Base-by-base conservation (phyloP, 345 rosid genomes). In the Euclidium syriacum region DNA sequence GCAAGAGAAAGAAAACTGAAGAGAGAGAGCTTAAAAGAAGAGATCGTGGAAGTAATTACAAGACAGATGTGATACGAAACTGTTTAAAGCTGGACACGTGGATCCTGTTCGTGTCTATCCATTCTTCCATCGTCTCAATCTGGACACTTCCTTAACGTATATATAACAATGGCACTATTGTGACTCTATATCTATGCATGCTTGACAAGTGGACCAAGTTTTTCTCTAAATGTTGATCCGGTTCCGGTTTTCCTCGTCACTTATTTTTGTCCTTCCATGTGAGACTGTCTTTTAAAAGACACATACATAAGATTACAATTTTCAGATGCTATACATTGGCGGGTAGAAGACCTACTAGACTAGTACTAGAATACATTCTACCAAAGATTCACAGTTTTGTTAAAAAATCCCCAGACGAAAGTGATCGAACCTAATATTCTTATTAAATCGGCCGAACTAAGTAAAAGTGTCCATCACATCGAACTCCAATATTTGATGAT, bases 191-290 rank as follows among this genome's bases (percentile, higher is more conserved):
- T 48, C 41, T 66, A 44, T 62, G 75, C 75, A 70, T 70, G 75
- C 40, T 19, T 48, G 70, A 55, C 75, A 70, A 38, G 64, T 70
- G 75, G 70, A 12, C 29, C 58, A 36, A 36, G 4, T 53, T 46
- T n/a, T 44, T 19, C 54, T 46, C 49, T 61, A 11, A 33, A 44
- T 36, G 22, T 15, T 34, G 38, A 27, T 19, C 42, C 58, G 58
- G 30, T 55, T 63, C 47, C 64, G 32, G n/a, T 16, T 70, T 47
- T 70, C 75, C 64, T 63, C 75, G 64, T 70, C 75, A 71, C 57
- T 23, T 38, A 30, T 62, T 62, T n/a, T 55, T 55, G 70, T 63
- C 64, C 10, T 41, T 14, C 22, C 12, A 15, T 52, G 62, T 17
- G 41, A 65, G 8, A 36, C 25, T 11, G 17, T 25, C 3, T n/a